Evolutionary conservation across 305 asterid genomes (phyloP), one percentile per base, ranked within the genome.

Genomic region (Lippia alba): DNA sequence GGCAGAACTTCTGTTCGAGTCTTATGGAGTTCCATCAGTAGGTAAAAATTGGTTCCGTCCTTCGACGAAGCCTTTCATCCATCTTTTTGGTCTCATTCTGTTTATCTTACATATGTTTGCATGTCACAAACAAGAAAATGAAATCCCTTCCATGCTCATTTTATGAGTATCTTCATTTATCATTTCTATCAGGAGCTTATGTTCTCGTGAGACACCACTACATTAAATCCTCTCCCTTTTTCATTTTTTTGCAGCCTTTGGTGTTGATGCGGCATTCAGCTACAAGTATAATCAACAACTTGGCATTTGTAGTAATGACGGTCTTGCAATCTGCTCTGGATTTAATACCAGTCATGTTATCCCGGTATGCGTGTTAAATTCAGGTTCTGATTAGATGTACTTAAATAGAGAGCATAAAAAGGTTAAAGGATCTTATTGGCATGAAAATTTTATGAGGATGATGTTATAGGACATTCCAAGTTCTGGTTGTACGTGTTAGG

Each of bases 1-100:
- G 97, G 97, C 97, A 5, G 99, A 94, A 79, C 95, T 94, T 67
- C 97, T 94, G 71, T 94, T 94, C 64, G 99, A 94, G 86, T 78
- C 99, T 24, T 94, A 94, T 79, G 99, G 97, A 82, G 97, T 91
- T 73, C 95, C 99, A 54, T 89, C 99, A 76, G 78, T 94, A 80
- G 99, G 99, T 94, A 85, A 78, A 67, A 34, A 18, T 12, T 64
- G 17, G 20, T 72, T 40, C 60, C 48, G 20, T 69, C 56, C 44
- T 41, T 40, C 33, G 55, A 41, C 56, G 51, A 57, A 40, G 45
- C 44, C 15, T 55, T 51, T 54, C 49, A 56, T 58, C 54, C 60
- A 36, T 36, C 48, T 72, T 48, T 16, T 34, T 55, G 15, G 50
- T 39, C 66, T 58, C 45, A 12, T 53, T 44, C 44, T 55, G 55